Base-by-base conservation (phyloP, 2,329 filamentous ascomycete genomes). In the Alternaria novae-zelandiae region DNA sequence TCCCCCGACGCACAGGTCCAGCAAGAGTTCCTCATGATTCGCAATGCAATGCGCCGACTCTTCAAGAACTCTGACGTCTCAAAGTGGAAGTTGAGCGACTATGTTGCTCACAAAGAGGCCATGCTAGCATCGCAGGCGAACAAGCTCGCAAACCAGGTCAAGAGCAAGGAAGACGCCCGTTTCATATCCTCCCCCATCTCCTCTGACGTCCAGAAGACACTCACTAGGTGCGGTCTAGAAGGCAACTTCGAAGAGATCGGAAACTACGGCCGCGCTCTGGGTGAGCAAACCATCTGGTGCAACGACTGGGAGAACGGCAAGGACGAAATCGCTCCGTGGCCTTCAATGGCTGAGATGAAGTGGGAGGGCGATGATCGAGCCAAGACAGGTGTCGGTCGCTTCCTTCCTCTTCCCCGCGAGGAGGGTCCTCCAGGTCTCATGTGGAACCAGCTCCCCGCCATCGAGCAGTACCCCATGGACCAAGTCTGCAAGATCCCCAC, bases 311-410 rank as follows among this genome's bases (percentile, higher is more conserved):
- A 63, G 43, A 71, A 74, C 28, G 72, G 73, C 13, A 79, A 79
- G 47, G 72, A 78, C 3, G 73, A 78, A 54, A 68, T 82, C 30
- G 77, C 82, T 0, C 75, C 77, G 2, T 85, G 81, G 81, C 83
- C 83, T 0, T 70, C 70, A 11, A 46, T 69, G 6, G 70, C 77
- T 11, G 83, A 85, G 72, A 73, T 81, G 72, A 82, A 82, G 65
- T 84, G 83, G 78, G 83, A 85, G 65, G 83, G 83, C 0, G 80
- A 83, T 44, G 82, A 82, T 30, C 80, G 83, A 11, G 81, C 83
- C 13, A 79, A 82, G 45, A 84, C 81, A 3, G 72, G 71, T 32
- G 76, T 79, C 46, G 81, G 82, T 21, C 71, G 83, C 17, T 84
- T 79, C 66, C 71, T 80, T 5, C 79, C 80, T n/a, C 68, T 81